A percentile compares a stretch with the other conserved stretches of the same genome.
Evolutionary conservation across 2,329 filamentous ascomycete genomes (phyloP).

Genomic region (Trichoderma oligosporum): DNA sequence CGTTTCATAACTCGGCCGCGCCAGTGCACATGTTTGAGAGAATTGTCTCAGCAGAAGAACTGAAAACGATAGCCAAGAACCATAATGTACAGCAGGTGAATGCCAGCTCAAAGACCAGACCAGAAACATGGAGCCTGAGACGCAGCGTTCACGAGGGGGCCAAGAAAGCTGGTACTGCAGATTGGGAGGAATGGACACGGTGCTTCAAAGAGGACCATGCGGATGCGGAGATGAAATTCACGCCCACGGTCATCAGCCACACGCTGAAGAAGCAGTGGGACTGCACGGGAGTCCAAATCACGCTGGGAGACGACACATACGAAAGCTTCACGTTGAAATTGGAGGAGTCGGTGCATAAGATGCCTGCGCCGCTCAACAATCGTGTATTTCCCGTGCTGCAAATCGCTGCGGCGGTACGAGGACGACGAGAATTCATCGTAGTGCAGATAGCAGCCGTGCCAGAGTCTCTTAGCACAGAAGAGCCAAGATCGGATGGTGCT

Average conservation of each 20-base stretch:
- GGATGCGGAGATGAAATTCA: constrained; percentile 40
- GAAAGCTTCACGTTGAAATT: constrained; percentile 47
- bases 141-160: constrained; percentile 58
- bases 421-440: constrained; percentile 49
- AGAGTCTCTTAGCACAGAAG: background rate
- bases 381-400: constrained; percentile 66
- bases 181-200: constrained; percentile 60
- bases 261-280: constrained; percentile 44
- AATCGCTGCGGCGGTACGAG: constrained; percentile 47
- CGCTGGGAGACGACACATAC: constrained; percentile 42
- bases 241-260: constrained; percentile 36
- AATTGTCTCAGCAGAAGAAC: constrained; percentile 42
- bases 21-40: constrained; percentile 53
- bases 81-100: constrained; percentile 30
- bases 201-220: constrained; percentile 52
- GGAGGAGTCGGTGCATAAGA: constrained; percentile 63
- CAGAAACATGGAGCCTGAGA: constrained; percentile 62
- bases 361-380: constrained; percentile 57
- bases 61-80: constrained; percentile 38
- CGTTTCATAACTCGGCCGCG: constrained; percentile 46
- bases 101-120: constrained; percentile 21
- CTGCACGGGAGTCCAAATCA: constrained; percentile 39
- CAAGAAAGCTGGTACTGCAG: constrained; percentile 50
- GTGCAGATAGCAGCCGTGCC: constrained; percentile 49
- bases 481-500: constrained; percentile 38